Evolutionary conservation across 2,329 filamentous ascomycete species (phyloP), one percentile per base, ranked within the genome.

Genomic region (Huntiella moniliformis): DNA sequence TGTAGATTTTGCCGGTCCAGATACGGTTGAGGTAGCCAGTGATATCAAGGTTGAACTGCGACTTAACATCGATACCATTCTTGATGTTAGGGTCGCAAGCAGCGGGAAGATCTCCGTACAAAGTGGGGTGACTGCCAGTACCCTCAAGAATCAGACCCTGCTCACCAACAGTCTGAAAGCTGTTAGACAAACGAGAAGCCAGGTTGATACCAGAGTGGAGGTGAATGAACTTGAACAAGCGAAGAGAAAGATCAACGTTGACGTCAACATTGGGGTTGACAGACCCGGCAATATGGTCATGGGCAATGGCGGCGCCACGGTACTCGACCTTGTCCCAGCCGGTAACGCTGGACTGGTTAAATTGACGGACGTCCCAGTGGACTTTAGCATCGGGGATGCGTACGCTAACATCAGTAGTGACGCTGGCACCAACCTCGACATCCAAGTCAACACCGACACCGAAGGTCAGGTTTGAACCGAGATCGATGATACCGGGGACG

Each of bases 401-500:
- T 28, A 62, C 52, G n/a, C 54, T 54, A 6, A 61, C 47, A 2
- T 56, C 56, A 8, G 58, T 56, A 1, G 52, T 55, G 16, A 62
- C 49, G 4, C 54, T 53, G 8, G 61, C 54, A 2, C 57, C 54
- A 12, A 55, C 61, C 4, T 54, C 56, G n/a, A 56, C 53, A 13
- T 56, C 57, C 5, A 65, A 38, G 36, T 62, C 58, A 12, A 59
- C 56, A 12, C 60, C 62, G 40, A 65, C 53, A 4, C 50, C 55
- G 10, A 28, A 28, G 22, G 22, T 28, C 13, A 66, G 52, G 18
- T 56, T 56, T 0, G 63, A 60, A 7, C 58, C 60, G 12, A 65
- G 55, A 31, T 56, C 53, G 34, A 67, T 50, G 45, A 66, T 57
- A 16, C 62, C 60, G 1, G 64, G 64, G 2, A 67, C 54, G 48